These are phyloP conservation scores for Polyplosphaeria fusca DNA, from an alignment of 495 filamentous ascomycete species.

Conservation along the genomic window DNA sequence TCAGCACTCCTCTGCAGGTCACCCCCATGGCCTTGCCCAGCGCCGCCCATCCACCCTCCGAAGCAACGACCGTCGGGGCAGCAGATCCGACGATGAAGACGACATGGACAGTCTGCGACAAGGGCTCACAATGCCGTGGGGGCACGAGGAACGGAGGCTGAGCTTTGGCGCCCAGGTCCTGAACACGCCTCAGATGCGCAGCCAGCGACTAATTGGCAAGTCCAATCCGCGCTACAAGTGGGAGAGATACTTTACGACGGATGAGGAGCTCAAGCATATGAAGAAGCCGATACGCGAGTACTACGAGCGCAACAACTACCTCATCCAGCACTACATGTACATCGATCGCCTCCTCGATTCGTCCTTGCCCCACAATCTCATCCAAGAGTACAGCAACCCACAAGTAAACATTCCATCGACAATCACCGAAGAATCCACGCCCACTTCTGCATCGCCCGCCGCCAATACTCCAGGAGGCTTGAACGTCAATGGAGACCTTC, in stretches of 20 bases:
- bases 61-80: conserved; percentile 16
- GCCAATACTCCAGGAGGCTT: not conserved
- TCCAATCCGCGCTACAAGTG: conserved; percentile 72
- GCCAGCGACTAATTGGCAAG: conserved; percentile 73
- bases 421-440: conserved; percentile 50
- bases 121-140: conserved; percentile 20
- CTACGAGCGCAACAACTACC: conserved; percentile 76
- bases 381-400: conserved; percentile 75
- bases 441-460: conserved; percentile 5
- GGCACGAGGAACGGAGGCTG: conserved; percentile 34
- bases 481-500: conserved; percentile 7
- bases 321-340: conserved; percentile 85
- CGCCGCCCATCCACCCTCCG: conserved; percentile 21
- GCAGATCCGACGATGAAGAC: conserved; percentile 21
- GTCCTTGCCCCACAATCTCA: conserved; percentile 75
- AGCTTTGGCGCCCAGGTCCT: conserved; percentile 49
- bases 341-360: conserved; percentile 90
- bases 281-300: conserved; percentile 68
- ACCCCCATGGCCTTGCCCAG: not conserved
- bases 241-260: conserved; percentile 70
- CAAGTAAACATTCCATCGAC: conserved; percentile 49
- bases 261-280: conserved; percentile 62
- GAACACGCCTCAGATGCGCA: conserved; percentile 67
- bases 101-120: conserved; percentile 12
- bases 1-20: not conserved